phyloP scores from a whole-genome alignment of 352 stramenopile genomes.

The Globisporangium middletonii region DNA sequence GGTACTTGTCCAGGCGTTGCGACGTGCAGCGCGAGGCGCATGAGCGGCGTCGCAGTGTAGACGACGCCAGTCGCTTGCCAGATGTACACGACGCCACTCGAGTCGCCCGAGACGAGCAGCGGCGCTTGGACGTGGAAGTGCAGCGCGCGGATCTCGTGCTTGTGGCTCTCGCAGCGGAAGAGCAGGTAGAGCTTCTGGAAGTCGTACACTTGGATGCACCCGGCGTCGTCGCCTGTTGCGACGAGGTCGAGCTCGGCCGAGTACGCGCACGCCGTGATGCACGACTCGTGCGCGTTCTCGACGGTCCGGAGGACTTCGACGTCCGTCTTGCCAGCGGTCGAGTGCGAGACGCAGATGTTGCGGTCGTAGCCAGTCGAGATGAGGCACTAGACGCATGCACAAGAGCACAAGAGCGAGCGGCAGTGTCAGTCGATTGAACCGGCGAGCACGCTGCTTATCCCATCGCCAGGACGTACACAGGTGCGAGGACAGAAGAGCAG shows the following conservation, averaged over 20 bases:
- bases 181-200: constrained; percentile 51
- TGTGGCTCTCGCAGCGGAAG: constrained; percentile 44
- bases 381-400: constrained; percentile 30
- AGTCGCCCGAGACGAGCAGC: constrained; percentile 44
- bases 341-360: constrained; percentile 46
- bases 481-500: constrained; percentile 54
- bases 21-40: constrained; percentile 16
- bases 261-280: constrained; percentile 53
- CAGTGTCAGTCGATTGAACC: background rate
- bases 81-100: constrained; percentile 29
- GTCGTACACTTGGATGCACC: constrained; percentile 56
- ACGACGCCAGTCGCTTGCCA: constrained; percentile 30
- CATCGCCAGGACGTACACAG: constrained; percentile 23
- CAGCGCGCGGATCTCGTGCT: constrained; percentile 40
- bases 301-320: constrained; percentile 58
- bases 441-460: background rate
- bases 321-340: constrained; percentile 32
- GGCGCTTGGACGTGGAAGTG: constrained; percentile 36
- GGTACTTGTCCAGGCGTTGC: background rate
- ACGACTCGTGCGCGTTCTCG: constrained; percentile 53
- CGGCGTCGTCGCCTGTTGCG: constrained; percentile 49
- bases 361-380: constrained; percentile 59
- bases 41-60: constrained; percentile 21
- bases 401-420: background rate
- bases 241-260: constrained; percentile 33